These are phyloP conservation scores for Myriosclerotinia duriaeana DNA, from an alignment of 2,329 filamentous ascomycete genomes.

Conservation along the genomic window DNA sequence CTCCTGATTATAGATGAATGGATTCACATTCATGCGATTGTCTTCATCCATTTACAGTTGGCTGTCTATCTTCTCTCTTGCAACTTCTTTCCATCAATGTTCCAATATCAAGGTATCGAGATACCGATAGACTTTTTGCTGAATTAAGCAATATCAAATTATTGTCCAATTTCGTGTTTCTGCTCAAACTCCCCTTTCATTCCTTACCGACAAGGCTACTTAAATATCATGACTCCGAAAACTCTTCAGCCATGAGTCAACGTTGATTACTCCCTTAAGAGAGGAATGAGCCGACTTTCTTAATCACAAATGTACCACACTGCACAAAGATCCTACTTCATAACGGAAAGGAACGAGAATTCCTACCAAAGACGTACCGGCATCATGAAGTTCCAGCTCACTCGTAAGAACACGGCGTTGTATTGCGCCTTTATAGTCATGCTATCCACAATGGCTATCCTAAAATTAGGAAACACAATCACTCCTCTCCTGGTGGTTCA, in stretches of 20 bases:
- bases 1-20: not conserved
- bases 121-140: not conserved
- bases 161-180: not conserved
- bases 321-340: not conserved
- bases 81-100: not conserved
- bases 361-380: not conserved
- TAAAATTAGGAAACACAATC: too few relatives aligned
- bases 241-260: not conserved
- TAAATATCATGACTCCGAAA: not conserved
- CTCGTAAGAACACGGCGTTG: too few relatives aligned
- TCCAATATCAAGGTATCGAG: not conserved
- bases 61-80: too few relatives aligned
- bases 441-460: not conserved
- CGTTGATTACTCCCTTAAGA: not conserved
- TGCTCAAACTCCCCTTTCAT: not conserved
- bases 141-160: not conserved
- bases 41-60: not conserved
- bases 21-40: not conserved
- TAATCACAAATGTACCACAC: not conserved
- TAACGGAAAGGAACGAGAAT: not conserved
- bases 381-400: not conserved
- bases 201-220: not conserved
- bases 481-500: too few relatives aligned
- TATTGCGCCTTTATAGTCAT: too few relatives aligned
- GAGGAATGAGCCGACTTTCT: not conserved